phyloP scores from a whole-genome alignment of 2,329 filamentous ascomycete species.

The Talaromyces marneffei region DNA sequence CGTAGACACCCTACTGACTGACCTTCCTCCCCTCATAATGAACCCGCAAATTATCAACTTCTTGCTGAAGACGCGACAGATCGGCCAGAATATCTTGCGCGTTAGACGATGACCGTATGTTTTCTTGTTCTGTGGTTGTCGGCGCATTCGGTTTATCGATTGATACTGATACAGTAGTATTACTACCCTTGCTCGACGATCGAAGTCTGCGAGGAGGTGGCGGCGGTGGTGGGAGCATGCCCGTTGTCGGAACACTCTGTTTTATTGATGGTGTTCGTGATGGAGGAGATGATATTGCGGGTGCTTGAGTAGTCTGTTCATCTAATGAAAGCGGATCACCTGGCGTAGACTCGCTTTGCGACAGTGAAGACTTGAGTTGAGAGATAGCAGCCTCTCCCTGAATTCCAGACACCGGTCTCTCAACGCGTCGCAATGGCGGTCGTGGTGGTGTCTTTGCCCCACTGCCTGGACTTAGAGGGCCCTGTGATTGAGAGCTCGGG shows the following conservation, averaged over 20 bases:
- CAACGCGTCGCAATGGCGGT: constrained; percentile 49
- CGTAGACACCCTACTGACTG: constrained; percentile 18
- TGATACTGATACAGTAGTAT: not conserved
- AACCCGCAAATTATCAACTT: constrained; percentile 59
- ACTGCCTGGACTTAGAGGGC: constrained; percentile 24
- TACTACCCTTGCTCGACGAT: constrained; percentile 37
- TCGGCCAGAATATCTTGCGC: constrained; percentile 64
- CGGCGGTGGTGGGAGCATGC: constrained; percentile 36
- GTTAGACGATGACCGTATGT: constrained; percentile 24
- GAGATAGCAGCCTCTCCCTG: constrained; percentile 16
- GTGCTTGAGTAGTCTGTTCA: constrained; percentile 15
- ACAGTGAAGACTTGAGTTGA: constrained; percentile 7
- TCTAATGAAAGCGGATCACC: constrained; percentile 5
- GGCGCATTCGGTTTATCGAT: not conserved
- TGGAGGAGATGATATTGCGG: constrained; percentile 19
- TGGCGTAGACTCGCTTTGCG: constrained; percentile 2
- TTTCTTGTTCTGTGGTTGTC: not conserved
- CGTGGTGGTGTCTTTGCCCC: constrained; percentile 44
- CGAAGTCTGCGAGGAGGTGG: constrained; percentile 45
- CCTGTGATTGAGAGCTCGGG: constrained; percentile 35
- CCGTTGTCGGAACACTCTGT: constrained; percentile 22
- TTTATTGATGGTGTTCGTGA: constrained; percentile 24
- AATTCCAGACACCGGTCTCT: constrained; percentile 6
- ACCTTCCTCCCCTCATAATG: constrained; percentile 33
- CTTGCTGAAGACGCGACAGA: constrained; percentile 63